These are phyloP conservation scores for Clonostachys rosea DNA, from an alignment of 2,329 filamentous ascomycete species.

Conservation along the genomic window DNA sequence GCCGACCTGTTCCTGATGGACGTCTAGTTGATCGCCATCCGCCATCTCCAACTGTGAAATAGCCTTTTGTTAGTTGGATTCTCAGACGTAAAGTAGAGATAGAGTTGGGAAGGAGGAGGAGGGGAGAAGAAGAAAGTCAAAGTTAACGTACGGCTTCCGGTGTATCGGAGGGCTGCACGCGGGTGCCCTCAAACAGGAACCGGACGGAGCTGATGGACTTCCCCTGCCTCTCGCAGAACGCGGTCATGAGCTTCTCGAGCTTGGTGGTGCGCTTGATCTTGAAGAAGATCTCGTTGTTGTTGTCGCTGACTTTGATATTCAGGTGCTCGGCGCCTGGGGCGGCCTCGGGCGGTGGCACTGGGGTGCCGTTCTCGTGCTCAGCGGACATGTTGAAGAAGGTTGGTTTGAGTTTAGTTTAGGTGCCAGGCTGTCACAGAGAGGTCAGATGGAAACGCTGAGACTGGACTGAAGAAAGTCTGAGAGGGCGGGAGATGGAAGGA, in stretches of 20 bases:
- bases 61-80: background rate
- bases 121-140: background rate
- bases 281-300: constrained; percentile 99
- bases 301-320: constrained; percentile 99
- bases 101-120: background rate
- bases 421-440: background rate
- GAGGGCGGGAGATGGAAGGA: too few species aligned
- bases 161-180: constrained; percentile 84
- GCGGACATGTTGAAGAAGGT: background rate
- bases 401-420: background rate
- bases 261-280: constrained; percentile 98
- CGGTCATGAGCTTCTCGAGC: constrained; percentile 96
- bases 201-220: constrained; percentile 81
- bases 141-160: constrained; percentile 75
- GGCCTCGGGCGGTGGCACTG: constrained; percentile 26
- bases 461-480: background rate
- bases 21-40: constrained; percentile 93
- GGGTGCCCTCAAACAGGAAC: constrained; percentile 93
- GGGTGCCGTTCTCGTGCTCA: constrained; percentile 32
- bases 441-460: background rate
- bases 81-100: background rate
- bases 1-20: constrained; percentile 97
- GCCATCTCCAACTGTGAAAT: constrained; percentile 80
- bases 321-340: constrained; percentile 67
- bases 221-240: constrained; percentile 94